Conservation (phyloP, 495 filamentous ascomycete genomes). For the Margaritispora aquatica region DNA sequence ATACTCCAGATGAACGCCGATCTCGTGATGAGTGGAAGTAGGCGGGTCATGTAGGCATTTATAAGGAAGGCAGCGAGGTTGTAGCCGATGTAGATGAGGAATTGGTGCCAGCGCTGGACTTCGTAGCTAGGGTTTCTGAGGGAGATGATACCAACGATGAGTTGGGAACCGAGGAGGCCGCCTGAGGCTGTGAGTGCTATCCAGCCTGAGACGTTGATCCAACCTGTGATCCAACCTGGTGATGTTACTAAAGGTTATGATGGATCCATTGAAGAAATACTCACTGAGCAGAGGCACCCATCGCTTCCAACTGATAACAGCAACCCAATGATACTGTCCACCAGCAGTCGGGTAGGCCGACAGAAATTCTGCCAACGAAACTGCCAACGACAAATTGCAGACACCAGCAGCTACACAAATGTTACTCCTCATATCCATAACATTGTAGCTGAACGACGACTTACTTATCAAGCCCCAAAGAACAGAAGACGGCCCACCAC, state of each 20-base stretch:
- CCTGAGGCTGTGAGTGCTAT: conserved; percentile 33
- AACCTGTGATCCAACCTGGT: conserved; percentile 22
- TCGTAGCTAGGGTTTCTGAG: conserved; percentile 36
- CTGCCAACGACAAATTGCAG: conserved; percentile 36
- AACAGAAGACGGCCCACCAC: conserved; percentile 38
- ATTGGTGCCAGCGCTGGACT: conserved; percentile 62
- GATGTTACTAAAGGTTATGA: neutral
- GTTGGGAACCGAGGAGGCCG: conserved; percentile 27
- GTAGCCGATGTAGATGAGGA: conserved; percentile 65
- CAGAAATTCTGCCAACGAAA: conserved; percentile 42
- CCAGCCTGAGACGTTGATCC: conserved; percentile 36
- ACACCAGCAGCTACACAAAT: conserved; percentile 22
- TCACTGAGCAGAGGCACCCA: conserved; percentile 19
- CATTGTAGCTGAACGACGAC: neutral
- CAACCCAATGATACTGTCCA: conserved; percentile 46
- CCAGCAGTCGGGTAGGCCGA: conserved; percentile 47
- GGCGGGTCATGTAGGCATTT: conserved; percentile 59
- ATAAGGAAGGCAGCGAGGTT: conserved; percentile 56
- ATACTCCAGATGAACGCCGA: conserved; percentile 34
- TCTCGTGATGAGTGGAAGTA: conserved; percentile 61
- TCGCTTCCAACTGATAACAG: conserved; percentile 30
- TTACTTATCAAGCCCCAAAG: conserved; percentile 35
- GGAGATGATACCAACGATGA: conserved; percentile 22
- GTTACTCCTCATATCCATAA: neutral
- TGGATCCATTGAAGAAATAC: neutral